A percentile compares a stretch with the other conserved stretches of the same genome.
Evolutionary conservation across 1,284 basidiomycete species (phyloP).

Genomic region (Moesziomyces sp.): DNA sequence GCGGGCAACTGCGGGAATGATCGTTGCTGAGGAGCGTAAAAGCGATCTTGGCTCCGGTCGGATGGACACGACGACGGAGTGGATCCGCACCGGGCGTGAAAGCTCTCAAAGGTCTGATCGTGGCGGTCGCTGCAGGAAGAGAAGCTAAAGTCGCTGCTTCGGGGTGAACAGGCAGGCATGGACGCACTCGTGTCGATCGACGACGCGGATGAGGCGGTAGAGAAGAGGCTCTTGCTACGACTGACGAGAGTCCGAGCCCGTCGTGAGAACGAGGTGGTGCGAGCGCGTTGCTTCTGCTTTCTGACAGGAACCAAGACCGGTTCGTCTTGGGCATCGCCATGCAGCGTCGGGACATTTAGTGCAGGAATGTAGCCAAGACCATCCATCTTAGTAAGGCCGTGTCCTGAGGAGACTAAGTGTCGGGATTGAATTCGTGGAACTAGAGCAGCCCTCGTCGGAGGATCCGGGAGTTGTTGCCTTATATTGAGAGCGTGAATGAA

Average conservation of each 20-base stretch:
- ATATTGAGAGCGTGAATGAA: no score
- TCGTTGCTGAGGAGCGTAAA: no score
- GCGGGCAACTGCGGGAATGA: no score
- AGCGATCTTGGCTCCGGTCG: no score
- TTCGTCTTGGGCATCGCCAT: neutral
- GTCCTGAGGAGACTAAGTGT: no score
- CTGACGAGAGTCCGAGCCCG: constrained; percentile 14
- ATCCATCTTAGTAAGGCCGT: constrained; percentile 8
- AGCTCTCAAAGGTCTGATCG: no score
- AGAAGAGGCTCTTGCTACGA: constrained; percentile 20
- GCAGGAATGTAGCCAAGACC: constrained; percentile 23
- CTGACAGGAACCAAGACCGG: constrained; percentile 11
- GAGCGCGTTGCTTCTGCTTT: neutral
- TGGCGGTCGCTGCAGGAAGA: no score
- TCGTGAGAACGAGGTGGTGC: constrained; percentile 8
- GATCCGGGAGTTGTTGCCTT: no score
- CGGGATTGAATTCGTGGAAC: no score
- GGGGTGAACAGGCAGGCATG: neutral
- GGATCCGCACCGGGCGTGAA: no score
- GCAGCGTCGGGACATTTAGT: constrained; percentile 14
- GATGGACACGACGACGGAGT: no score
- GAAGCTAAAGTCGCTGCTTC: constrained; percentile 1
- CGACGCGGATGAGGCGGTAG: constrained; percentile 3
- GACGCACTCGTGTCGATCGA: neutral
- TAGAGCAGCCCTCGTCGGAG: no score